Conservation (phyloP, 2,329 filamentous ascomycete species). For the Fusarium praegraminearum region DNA sequence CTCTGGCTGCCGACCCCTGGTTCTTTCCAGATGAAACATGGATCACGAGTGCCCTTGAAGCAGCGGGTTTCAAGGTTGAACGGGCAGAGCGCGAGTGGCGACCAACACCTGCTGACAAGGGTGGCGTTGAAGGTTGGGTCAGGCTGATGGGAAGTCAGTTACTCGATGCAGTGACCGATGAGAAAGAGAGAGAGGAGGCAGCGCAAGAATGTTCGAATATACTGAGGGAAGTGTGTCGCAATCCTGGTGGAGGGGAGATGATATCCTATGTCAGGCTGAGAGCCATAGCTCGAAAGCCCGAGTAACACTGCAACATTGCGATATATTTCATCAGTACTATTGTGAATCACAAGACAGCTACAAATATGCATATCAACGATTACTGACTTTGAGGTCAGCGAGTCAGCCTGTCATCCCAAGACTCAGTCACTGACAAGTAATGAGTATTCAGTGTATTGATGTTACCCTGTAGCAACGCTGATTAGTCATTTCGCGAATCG, state of each 20-base stretch:
- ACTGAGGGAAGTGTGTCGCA: slow-evolving; percentile 65
- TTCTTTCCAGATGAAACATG: slow-evolving; percentile 76
- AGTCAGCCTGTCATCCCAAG: not conserved
- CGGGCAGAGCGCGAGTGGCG: slow-evolving; percentile 72
- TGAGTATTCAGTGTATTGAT: not conserved
- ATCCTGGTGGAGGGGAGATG: slow-evolving; percentile 67
- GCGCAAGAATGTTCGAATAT: slow-evolving; percentile 67
- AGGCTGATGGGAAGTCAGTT: slow-evolving; percentile 71
- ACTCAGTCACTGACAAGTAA: not conserved
- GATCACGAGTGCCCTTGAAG: slow-evolving; percentile 61
- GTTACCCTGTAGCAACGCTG: not conserved
- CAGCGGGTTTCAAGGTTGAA: slow-evolving; percentile 63
- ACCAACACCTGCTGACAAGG: slow-evolving; percentile 68
- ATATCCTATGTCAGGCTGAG: slow-evolving; percentile 68
- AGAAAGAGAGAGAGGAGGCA: slow-evolving; percentile 62
- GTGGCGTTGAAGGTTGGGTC: slow-evolving; percentile 75
- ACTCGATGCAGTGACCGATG: slow-evolving; percentile 64
- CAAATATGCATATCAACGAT: not conserved
- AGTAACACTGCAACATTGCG: slow-evolving; percentile 3
- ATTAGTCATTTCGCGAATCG: slow-evolving; percentile 43
- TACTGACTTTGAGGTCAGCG: not conserved
- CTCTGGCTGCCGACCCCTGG: slow-evolving; percentile 70
- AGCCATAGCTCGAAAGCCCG: slow-evolving; percentile 58
- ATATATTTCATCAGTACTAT: not conserved
- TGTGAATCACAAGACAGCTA: too few relatives aligned